Evolutionary conservation across 2,329 filamentous ascomycete genomes (phyloP).

Genomic region (Fusarium bactridioides): DNA sequence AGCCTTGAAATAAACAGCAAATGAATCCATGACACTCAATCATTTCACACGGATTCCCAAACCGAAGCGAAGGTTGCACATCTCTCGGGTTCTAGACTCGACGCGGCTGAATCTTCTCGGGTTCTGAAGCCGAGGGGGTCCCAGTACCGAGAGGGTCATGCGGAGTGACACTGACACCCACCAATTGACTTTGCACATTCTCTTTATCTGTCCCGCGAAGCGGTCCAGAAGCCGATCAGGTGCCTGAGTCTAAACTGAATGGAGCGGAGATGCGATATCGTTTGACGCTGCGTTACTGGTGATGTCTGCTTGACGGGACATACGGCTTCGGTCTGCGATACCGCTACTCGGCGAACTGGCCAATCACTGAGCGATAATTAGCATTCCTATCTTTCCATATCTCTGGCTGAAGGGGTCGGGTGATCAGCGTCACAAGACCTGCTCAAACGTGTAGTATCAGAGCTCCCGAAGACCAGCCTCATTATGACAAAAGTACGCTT

Average conservation of each 20-base stretch:
- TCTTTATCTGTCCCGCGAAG: constrained; percentile 1
- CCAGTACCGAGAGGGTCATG: not conserved
- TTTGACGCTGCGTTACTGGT: not conserved
- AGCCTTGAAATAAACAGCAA: not conserved
- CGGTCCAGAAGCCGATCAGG: not conserved
- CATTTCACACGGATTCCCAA: not conserved
- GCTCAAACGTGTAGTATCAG: not conserved
- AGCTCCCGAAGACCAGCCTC: not conserved
- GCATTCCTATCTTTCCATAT: not conserved
- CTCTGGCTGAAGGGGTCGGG: not conserved
- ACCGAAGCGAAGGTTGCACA: not conserved
- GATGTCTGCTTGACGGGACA: not conserved
- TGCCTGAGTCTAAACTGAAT: not conserved
- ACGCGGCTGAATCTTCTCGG: not conserved
- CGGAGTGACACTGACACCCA: not conserved
- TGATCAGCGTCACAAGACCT: not conserved
- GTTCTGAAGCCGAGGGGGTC: not conserved
- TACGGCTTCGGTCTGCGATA: not conserved
- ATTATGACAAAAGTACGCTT: not conserved
- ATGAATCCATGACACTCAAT: not conserved
- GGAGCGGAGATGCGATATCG: not conserved
- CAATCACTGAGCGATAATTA: not conserved
- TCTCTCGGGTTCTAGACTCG: not conserved
- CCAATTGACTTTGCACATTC: not conserved
- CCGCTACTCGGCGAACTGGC: not conserved